Evolutionary conservation across 163 green algal genomes (phyloP).

Genomic region (Chlorella variabilis): DNA sequence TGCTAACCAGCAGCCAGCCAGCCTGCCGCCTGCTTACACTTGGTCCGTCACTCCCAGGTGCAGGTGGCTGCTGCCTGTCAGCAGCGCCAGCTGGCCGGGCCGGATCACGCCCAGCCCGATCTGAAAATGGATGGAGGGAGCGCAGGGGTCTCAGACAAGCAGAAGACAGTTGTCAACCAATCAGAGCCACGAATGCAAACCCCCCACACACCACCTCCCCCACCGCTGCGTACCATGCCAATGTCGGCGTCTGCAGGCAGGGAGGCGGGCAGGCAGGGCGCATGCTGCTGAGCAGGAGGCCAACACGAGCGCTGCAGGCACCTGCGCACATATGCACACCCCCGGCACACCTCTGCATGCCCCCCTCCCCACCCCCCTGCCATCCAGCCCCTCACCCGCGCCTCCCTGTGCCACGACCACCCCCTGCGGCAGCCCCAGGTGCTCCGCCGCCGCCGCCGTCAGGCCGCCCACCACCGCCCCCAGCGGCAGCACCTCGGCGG

Average conservation of each 20-base stretch:
- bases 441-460: slow-evolving; percentile 58
- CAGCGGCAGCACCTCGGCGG: slow-evolving; percentile 60
- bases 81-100: slow-evolving; percentile 77
- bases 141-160: too few relatives aligned
- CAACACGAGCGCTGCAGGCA: not conserved
- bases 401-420: slow-evolving; percentile 76
- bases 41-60: slow-evolving; percentile 71
- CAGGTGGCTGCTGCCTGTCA: slow-evolving; percentile 83
- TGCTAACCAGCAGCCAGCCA: not conserved
- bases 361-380: too few relatives aligned
- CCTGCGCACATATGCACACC: not conserved
- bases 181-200: too few relatives aligned
- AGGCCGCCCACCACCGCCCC: slow-evolving; percentile 67
- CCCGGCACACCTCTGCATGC: not conserved
- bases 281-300: not conserved
- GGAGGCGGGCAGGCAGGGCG: not conserved
- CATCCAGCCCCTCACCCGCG: too few relatives aligned
- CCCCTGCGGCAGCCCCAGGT: slow-evolving; percentile 69
- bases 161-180: too few relatives aligned
- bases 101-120: slow-evolving; percentile 75
- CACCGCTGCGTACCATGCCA: too few relatives aligned
- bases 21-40: not conserved
- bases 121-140: too few relatives aligned
- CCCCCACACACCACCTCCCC: too few relatives aligned
- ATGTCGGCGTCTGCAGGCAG: slow-evolving; percentile 17